Percentiles rank a stretch among this genome's conserved stretches.
Conservation (phyloP, 805 yeast species). For the Sugiyamaella lignohabitans region DNA sequence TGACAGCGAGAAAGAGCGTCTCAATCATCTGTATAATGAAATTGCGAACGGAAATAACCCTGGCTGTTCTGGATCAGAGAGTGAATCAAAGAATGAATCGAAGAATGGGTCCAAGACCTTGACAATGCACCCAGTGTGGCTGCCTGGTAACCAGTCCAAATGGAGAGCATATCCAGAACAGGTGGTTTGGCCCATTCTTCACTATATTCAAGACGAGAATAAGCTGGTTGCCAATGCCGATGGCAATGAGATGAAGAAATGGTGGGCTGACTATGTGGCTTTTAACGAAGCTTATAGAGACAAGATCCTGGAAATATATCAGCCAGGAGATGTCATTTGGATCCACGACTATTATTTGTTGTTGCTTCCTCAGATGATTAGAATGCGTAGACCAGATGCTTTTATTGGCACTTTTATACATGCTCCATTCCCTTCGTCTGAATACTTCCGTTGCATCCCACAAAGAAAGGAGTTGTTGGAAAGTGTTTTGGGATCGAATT, state of each 20-base stretch:
- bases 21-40: slow-evolving; percentile 40
- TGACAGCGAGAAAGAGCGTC: slow-evolving; percentile 46
- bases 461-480: slow-evolving; percentile 76
- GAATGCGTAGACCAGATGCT: slow-evolving; percentile 70
- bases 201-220: slow-evolving; percentile 68
- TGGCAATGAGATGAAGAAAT: slow-evolving; percentile 50
- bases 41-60: background rate
- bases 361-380: slow-evolving; percentile 72
- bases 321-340: slow-evolving; percentile 89
- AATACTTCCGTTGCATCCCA: slow-evolving; percentile 83
- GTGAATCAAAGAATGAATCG: no score
- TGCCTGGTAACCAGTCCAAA: background rate
- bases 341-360: slow-evolving; percentile 84
- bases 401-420: slow-evolving; percentile 75
- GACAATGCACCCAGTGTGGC: background rate
- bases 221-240: slow-evolving; percentile 1
- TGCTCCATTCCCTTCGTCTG: slow-evolving; percentile 92
- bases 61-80: slow-evolving; percentile 25
- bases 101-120: no score
- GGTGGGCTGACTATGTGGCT: slow-evolving; percentile 85
- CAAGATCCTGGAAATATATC: slow-evolving; percentile 62
- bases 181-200: slow-evolving; percentile 90
- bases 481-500: slow-evolving; percentile 87
- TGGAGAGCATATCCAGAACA: slow-evolving; percentile 91
- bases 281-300: slow-evolving; percentile 88